These are phyloP conservation scores for Collybiopsis confluens DNA, from an alignment of 768 basidiomycete species.

Conservation along the genomic window DNA sequence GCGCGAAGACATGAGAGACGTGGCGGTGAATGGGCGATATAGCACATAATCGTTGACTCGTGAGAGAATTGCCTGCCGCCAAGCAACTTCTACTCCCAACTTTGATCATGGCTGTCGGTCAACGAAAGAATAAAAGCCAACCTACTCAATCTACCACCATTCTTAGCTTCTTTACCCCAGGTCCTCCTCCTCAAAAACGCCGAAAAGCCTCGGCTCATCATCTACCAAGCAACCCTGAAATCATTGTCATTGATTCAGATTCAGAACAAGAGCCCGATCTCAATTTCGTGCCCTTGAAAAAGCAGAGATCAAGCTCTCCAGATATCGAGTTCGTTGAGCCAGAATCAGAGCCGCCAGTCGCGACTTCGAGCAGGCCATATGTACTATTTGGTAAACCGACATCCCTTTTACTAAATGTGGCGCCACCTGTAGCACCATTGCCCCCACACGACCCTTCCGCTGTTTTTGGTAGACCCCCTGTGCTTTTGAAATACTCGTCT, in stretches of 20 bases:
- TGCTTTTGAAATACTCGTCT: conserved; percentile 3
- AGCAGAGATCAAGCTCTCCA: conserved; percentile 20
- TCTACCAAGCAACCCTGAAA: conserved; percentile 23
- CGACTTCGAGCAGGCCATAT: conserved; percentile 8
- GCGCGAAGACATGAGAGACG: not conserved
- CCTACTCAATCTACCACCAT: conserved; percentile 6
- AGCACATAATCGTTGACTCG: too few species aligned
- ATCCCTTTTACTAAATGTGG: not conserved
- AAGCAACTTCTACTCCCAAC: not conserved
- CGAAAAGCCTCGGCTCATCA: not conserved
- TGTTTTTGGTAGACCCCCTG: conserved; percentile 7
- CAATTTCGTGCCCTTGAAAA: conserved; percentile 1
- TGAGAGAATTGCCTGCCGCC: too few species aligned
- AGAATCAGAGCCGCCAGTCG: conserved; percentile 8
- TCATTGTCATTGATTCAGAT: conserved; percentile 65
- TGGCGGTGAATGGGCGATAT: too few species aligned
- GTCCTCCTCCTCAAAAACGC: not conserved
- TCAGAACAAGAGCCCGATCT: conserved; percentile 33
- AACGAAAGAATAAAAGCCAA: not conserved
- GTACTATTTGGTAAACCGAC: conserved; percentile 3
- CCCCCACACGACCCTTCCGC: not conserved
- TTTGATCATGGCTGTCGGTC: not conserved
- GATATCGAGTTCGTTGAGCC: conserved; percentile 30
- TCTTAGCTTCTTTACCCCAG: conserved; percentile 1
- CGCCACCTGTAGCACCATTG: not conserved